These are phyloP conservation scores for Trichoderma afroharzianum DNA, from an alignment of 2,329 filamentous ascomycete species.

Conservation along the genomic window DNA sequence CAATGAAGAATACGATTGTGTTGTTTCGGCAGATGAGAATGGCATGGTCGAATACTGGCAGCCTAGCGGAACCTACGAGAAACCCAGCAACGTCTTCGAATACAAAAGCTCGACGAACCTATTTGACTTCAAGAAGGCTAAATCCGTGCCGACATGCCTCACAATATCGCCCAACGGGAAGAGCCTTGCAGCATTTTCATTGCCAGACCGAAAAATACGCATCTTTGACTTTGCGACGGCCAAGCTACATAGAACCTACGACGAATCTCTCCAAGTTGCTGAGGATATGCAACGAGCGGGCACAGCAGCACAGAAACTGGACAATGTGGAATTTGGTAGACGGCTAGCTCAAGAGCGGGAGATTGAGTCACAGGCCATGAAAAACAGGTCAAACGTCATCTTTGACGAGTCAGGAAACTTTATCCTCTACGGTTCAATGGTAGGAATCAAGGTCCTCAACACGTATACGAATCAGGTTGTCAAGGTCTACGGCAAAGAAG, in stretches of 20 bases:
- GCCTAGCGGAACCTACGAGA: conserved; percentile 76
- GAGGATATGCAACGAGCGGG: conserved; percentile 97
- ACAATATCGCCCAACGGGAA: conserved; percentile 82
- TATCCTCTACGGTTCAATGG: conserved; percentile 86
- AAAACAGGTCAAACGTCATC: conserved; percentile 74
- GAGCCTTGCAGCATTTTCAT: conserved; percentile 83
- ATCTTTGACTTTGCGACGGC: conserved; percentile 89
- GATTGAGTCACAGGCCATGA: conserved; percentile 65
- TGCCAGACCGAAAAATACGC: conserved; percentile 89
- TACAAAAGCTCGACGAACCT: conserved; percentile 92
- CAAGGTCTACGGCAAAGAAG: conserved; percentile 85
- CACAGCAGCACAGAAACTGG: conserved; percentile 73
- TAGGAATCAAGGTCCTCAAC: conserved; percentile 93
- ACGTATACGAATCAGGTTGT: conserved; percentile 91
- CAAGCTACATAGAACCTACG: conserved; percentile 88
- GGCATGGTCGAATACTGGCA: conserved; percentile 98
- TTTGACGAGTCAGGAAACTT: conserved; percentile 98
- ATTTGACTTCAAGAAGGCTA: conserved; percentile 96
- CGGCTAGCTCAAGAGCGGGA: conserved; percentile 83
- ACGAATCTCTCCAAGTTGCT: conserved; percentile 85
- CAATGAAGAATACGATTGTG: conserved; percentile 85
- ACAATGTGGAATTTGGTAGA: conserved; percentile 88
- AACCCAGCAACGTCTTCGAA: conserved; percentile 85
- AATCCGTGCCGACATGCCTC: conserved; percentile 76
- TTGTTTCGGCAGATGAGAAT: conserved; percentile 80